Evolutionary conservation across 345 rosid species (phyloP).

Genomic region (Citrus sinensis): DNA sequence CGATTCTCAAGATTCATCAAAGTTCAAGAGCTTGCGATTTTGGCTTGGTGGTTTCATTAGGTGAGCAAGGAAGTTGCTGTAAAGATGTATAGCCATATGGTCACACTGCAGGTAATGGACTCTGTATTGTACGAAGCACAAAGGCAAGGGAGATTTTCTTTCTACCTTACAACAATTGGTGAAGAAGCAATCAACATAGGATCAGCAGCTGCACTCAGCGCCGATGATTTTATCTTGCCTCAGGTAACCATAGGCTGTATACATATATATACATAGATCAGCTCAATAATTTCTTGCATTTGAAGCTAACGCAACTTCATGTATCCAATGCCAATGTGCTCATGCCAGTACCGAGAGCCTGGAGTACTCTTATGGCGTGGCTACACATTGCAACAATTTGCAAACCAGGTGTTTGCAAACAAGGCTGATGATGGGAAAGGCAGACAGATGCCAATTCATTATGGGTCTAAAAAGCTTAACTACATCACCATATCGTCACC

Average conservation of each 20-base stretch:
- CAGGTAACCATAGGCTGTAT: slow-evolving; percentile 35
- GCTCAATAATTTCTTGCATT: not conserved
- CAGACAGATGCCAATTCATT: slow-evolving; percentile 82
- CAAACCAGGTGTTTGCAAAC: slow-evolving; percentile 71
- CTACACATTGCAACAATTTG: slow-evolving; percentile 63
- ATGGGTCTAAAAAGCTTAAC: slow-evolving; percentile 65
- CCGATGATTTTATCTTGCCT: slow-evolving; percentile 60
- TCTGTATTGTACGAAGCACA: slow-evolving; percentile 72
- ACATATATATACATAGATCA: too few species aligned
- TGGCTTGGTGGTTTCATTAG: slow-evolving; percentile 15
- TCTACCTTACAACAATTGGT: slow-evolving; percentile 60
- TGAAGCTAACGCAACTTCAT: not conserved
- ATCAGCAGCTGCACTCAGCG: slow-evolving; percentile 68
- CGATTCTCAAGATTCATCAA: not conserved
- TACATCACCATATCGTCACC: slow-evolving; percentile 77
- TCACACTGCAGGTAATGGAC: slow-evolving; percentile 73
- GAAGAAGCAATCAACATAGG: slow-evolving; percentile 82
- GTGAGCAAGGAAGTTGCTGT: slow-evolving; percentile 58
- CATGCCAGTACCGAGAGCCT: slow-evolving; percentile 64
- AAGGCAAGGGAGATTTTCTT: slow-evolving; percentile 79
- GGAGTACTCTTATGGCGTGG: slow-evolving; percentile 80
- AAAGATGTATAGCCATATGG: slow-evolving; percentile 66
- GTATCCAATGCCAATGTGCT: not conserved
- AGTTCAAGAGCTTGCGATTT: not conserved
- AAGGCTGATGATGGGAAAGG: slow-evolving; percentile 75